Percentiles rank a stretch among this genome's conserved stretches.
These are phyloP conservation scores for Xylaria sp. DNA, from an alignment of 2,329 filamentous ascomycete genomes.

Conservation along the genomic window DNA sequence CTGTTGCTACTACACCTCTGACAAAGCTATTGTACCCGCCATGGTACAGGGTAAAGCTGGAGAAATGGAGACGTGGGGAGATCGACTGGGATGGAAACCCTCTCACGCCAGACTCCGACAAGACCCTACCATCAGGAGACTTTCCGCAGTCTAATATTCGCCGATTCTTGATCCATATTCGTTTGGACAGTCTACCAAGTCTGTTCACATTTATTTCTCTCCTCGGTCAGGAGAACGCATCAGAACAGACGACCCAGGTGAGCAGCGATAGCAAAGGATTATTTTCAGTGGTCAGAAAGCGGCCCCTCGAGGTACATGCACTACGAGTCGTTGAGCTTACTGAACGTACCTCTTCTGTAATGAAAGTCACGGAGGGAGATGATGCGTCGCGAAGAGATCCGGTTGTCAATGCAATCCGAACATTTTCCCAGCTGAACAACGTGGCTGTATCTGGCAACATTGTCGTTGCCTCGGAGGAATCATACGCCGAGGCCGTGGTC, in stretches of 20 bases:
- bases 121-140: slow-evolving; percentile 29
- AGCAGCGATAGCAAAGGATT: slow-evolving; percentile 26
- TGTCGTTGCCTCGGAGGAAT: slow-evolving; percentile 69
- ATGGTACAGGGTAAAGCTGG: slow-evolving; percentile 69
- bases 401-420: slow-evolving; percentile 84
- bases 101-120: slow-evolving; percentile 38
- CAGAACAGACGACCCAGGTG: slow-evolving; percentile 20
- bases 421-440: slow-evolving; percentile 79
- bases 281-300: slow-evolving; percentile 30
- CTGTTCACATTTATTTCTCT: slow-evolving; percentile 78
- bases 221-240: slow-evolving; percentile 50
- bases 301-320: slow-evolving; percentile 69
- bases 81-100: slow-evolving; percentile 79
- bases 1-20: slow-evolving; percentile 66
- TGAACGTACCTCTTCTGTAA: slow-evolving; percentile 89
- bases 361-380: slow-evolving; percentile 81
- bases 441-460: slow-evolving; percentile 78
- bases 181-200: slow-evolving; percentile 76
- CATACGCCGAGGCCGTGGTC: slow-evolving; percentile 72
- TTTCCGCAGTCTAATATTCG: slow-evolving; percentile 43
- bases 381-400: slow-evolving; percentile 71
- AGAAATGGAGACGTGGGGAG: slow-evolving; percentile 53
- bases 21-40: slow-evolving; percentile 64
- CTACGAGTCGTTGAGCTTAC: slow-evolving; percentile 82
- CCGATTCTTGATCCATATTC: slow-evolving; percentile 72